These are phyloP conservation scores for Cicer judaicum DNA, from an alignment of 306 rosid genomes.

Conservation along the genomic window DNA sequence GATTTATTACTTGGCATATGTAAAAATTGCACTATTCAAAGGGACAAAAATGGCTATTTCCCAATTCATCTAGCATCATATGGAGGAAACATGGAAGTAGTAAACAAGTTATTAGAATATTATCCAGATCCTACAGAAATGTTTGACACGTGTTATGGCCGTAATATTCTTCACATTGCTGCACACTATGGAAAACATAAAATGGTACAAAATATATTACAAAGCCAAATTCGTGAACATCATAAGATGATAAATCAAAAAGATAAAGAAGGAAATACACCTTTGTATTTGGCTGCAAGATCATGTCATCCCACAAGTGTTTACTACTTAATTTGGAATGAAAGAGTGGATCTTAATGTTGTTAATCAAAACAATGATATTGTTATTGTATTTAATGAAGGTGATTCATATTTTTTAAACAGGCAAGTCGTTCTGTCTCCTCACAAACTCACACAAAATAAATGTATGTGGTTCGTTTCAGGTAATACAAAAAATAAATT, in stretches of 20 bases:
- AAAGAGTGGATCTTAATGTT: not conserved
- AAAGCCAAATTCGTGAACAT: not conserved
- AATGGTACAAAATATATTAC: conserved; percentile 22
- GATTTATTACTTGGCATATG: conserved; percentile 9
- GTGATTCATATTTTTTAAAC: not conserved
- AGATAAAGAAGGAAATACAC: conserved; percentile 26
- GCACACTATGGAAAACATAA: conserved; percentile 12
- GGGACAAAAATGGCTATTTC: conserved; percentile 16
- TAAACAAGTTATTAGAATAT: conserved; percentile 8
- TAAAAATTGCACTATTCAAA: not conserved
- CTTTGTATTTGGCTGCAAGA: conserved; percentile 44
- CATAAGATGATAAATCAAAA: conserved; percentile 22
- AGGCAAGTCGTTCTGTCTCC: not conserved
- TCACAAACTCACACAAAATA: too few relatives aligned
- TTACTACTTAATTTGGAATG: conserved; percentile 17
- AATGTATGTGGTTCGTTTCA: too few relatives aligned
- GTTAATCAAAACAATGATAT: not conserved
- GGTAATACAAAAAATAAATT: too few relatives aligned
- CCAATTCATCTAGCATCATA: conserved; percentile 36
- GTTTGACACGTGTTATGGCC: not conserved
- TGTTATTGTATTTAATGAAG: not conserved
- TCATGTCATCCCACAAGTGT: conserved; percentile 16
- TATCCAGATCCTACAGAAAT: conserved; percentile 30
- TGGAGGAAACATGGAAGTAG: conserved; percentile 14
- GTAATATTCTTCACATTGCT: conserved; percentile 38